These are phyloP conservation scores for Aciculosporium take DNA, from an alignment of 2,329 filamentous ascomycete species.

Conservation along the genomic window DNA sequence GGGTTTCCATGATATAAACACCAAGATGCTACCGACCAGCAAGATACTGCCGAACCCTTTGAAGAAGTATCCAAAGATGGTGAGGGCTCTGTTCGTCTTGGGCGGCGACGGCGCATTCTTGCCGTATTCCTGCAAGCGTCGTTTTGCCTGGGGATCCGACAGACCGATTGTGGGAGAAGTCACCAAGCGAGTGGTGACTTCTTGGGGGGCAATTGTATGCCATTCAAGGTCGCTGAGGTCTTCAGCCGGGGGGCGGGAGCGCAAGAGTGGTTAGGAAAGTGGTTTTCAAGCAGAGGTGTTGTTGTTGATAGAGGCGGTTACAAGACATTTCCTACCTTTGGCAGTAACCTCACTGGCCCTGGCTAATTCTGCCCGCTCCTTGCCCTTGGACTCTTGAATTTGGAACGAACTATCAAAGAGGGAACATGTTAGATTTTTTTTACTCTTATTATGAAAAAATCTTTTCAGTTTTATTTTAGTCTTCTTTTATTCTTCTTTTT, in stretches of 20 bases:
- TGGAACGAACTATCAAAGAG: slow-evolving; percentile 32
- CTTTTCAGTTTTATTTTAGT: neutral
- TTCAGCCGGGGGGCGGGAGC: slow-evolving; percentile 12
- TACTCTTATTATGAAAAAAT: neutral
- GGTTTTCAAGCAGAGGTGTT: neutral
- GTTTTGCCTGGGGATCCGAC: slow-evolving; percentile 40
- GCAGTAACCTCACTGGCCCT: slow-evolving; percentile 30
- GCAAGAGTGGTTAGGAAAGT: neutral
- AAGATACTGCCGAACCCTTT: slow-evolving; percentile 63
- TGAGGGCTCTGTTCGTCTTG: slow-evolving; percentile 42
- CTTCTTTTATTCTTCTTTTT: no score
- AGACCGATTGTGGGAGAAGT: slow-evolving; percentile 44
- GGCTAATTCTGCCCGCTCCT: slow-evolving; percentile 22
- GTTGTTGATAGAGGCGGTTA: neutral
- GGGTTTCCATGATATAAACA: slow-evolving; percentile 65
- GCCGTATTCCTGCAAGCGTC: slow-evolving; percentile 45
- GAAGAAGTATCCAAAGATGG: slow-evolving; percentile 57
- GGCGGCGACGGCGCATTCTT: slow-evolving; percentile 53
- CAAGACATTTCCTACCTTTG: slow-evolving; percentile 21
- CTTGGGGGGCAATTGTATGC: slow-evolving; percentile 45
- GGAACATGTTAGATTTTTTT: neutral
- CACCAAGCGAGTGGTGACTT: slow-evolving; percentile 44
- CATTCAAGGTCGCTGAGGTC: slow-evolving; percentile 52
- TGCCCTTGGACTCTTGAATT: slow-evolving; percentile 39
- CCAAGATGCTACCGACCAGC: slow-evolving; percentile 52